Evolutionary conservation across 1,284 basidiomycete species (phyloP), one percentile per base, ranked within the genome.

Genomic region (Trichosporon faecale): DNA sequence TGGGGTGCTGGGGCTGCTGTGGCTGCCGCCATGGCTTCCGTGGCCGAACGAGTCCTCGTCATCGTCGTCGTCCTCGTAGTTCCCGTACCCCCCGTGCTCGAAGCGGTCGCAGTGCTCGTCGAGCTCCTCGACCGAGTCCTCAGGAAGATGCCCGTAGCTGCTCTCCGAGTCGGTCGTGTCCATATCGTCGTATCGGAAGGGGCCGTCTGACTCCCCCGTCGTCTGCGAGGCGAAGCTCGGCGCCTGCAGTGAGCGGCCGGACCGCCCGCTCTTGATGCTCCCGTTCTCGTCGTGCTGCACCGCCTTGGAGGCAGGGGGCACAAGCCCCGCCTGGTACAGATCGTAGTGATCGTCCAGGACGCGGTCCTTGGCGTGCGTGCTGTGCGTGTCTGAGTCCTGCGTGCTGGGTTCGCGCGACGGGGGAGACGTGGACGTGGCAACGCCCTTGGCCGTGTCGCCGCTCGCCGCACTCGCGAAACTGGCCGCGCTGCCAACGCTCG

Each of bases 61-160:
- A 21, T 52, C 49, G 21, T 52, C n/a, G 8, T 52, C 49, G 21
- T 52, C 49, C 8, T 18, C 6, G 49, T 52, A 52, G 7, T 21
- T 2, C 16, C 44, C 49, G 21, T 52, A 23, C 21, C 12, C 6
- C 16, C n/a, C n/a, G 46, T 49, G 46, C 23, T 52, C 49, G 49
- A 52, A 25, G 27, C 57, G 27, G 5, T 61, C 57, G 57, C 33
- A 61, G 16, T 33, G 57, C 27, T n/a, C 57, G 57, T 61, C 8
- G 31, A 31, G 57, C 57, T 61, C 57, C 18, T 61, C 57, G 16
- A 31, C n/a, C 18, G 27, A 29, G 27, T 61, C 29, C 57, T 61
- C 57, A 31, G 57, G 57, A 16, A 61, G 57, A n/a, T 61, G 57
- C 57, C 57, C 57, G 27, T 61, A 61, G 57, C 57, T 61, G 57